Evolutionary conservation across 2,329 filamentous ascomycete species (phyloP).

Genomic region (Fusarium avenaceum): DNA sequence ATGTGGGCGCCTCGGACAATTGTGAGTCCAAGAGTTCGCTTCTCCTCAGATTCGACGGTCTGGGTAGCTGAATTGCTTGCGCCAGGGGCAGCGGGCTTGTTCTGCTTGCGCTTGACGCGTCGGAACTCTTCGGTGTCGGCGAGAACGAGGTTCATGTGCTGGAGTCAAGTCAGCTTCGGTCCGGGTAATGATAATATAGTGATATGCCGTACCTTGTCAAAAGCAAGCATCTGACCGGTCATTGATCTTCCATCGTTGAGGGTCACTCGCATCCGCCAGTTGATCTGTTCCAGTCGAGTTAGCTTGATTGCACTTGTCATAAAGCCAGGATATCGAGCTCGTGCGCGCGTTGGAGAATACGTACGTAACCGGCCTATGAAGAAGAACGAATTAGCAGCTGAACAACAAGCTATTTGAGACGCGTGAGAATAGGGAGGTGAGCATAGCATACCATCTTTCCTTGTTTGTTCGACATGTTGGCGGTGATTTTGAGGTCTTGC

Average conservation of each 20-base stretch:
- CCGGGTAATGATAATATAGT: background rate
- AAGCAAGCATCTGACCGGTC: conserved; percentile 97
- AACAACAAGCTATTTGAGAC: conserved; percentile 56
- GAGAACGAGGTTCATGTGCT: conserved; percentile 99
- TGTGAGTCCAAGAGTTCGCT: conserved; percentile 93
- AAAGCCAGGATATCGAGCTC: background rate
- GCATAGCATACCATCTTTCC: conserved; percentile 98
- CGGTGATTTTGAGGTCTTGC: conserved; percentile 48
- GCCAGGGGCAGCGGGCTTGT: conserved; percentile 76
- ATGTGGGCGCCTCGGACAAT: conserved; percentile 96
- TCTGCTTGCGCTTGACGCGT: conserved; percentile 86
- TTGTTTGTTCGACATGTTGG: conserved; percentile 78
- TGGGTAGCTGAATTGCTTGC: conserved; percentile 72
- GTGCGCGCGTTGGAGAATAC: conserved; percentile 54
- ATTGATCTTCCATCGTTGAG: conserved; percentile 96
- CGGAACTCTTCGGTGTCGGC: conserved; percentile 99
- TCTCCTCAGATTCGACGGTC: conserved; percentile 91
- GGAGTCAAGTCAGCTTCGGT: conserved; percentile 24
- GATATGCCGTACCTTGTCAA: conserved; percentile 81
- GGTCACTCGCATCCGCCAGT: conserved; percentile 98
- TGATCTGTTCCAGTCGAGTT: conserved; percentile 75
- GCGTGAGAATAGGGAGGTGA: conserved; percentile 41
- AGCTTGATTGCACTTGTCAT: conserved; percentile 17
- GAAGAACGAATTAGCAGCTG: conserved; percentile 71
- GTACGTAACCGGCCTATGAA: conserved; percentile 77